Percentiles rank a stretch among this genome's conserved stretches.
Conservation (phyloP, 2,329 filamentous ascomycete species). For the Samsoniella hepiali region DNA sequence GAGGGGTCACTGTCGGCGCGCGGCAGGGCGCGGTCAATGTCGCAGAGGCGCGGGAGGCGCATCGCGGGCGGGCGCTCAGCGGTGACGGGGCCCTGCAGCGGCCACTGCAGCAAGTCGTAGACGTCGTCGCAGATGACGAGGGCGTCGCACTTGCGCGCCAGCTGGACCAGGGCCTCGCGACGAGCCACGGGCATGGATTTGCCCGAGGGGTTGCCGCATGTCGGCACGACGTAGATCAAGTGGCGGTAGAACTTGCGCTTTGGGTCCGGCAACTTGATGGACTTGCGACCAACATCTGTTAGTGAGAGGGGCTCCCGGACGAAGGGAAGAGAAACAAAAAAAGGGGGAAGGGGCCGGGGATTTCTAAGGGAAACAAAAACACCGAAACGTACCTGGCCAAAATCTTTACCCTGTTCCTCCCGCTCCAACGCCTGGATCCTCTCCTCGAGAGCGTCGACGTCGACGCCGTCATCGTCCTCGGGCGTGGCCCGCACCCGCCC, state of each 20-base stretch:
- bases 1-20: constrained; percentile 43
- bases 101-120: constrained; percentile 90
- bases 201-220: constrained; percentile 84
- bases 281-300: constrained; percentile 28
- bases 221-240: constrained; percentile 83
- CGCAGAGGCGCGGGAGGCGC: constrained; percentile 71
- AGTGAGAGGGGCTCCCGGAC: not conserved
- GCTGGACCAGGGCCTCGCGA: constrained; percentile 64
- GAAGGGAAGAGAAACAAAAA: not conserved
- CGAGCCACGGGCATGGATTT: constrained; percentile 72
- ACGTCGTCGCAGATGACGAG: constrained; percentile 89
- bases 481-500: constrained; percentile 64
- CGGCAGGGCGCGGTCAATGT: constrained; percentile 69
- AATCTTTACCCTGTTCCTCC: constrained; percentile 21
- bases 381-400: not conserved
- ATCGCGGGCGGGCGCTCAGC: constrained; percentile 31
- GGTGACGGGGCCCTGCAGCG: constrained; percentile 38
- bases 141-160: constrained; percentile 76
- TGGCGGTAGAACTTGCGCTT: constrained; percentile 80
- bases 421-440: constrained; percentile 32
- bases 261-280: constrained; percentile 52
- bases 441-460: constrained; percentile 52
- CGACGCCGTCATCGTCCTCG: constrained; percentile 74
- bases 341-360: not conserved
- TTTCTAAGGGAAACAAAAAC: not conserved